A percentile compares a stretch with the other conserved stretches of the same genome.
Conservation (phyloP, 2,329 filamentous ascomycete species). For the Fusarium incarnatum region DNA sequence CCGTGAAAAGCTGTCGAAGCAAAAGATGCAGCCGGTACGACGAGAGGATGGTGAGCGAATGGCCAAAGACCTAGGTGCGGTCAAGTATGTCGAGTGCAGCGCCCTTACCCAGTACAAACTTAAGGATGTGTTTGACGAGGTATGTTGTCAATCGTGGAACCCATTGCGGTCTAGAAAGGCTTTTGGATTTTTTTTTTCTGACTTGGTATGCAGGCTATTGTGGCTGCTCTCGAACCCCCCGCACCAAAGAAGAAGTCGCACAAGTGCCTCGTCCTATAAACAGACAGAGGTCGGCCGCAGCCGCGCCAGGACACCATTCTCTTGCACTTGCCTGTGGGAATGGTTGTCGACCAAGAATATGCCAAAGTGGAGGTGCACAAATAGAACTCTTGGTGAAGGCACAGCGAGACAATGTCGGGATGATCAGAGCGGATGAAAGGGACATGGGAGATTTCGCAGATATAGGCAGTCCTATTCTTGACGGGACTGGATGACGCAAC, state of each 20-base stretch:
- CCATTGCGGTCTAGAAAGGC: background rate
- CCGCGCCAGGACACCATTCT: slow-evolving; percentile 23
- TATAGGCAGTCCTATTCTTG: slow-evolving; percentile 33
- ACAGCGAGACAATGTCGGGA: slow-evolving; percentile 28
- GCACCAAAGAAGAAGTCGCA: slow-evolving; percentile 80
- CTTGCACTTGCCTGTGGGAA: slow-evolving; percentile 30
- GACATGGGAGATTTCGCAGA: slow-evolving; percentile 20
- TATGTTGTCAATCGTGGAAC: slow-evolving; percentile 57
- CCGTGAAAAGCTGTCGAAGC: slow-evolving; percentile 89
- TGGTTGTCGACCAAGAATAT: slow-evolving; percentile 23
- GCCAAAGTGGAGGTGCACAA: slow-evolving; percentile 25
- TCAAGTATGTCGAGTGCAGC: slow-evolving; percentile 99
- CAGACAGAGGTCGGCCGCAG: slow-evolving; percentile 19
- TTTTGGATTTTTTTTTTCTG: slow-evolving; percentile 12
- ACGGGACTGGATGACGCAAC: slow-evolving; percentile 40
- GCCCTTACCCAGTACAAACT: slow-evolving; percentile 98
- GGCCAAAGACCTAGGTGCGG: slow-evolving; percentile 96
- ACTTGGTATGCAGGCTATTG: slow-evolving; percentile 78
- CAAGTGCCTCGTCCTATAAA: slow-evolving; percentile 77
- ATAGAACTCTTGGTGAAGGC: slow-evolving; percentile 31
- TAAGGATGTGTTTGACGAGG: slow-evolving; percentile 99
- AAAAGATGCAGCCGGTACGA: slow-evolving; percentile 94
- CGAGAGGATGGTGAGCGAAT: slow-evolving; percentile 95
- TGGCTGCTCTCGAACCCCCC: slow-evolving; percentile 91
- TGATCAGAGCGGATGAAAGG: slow-evolving; percentile 28